Evolutionary conservation across 2,329 filamentous ascomycete species (phyloP), one percentile per base, ranked within the genome.

Genomic region (Paraphoma sp.): DNA sequence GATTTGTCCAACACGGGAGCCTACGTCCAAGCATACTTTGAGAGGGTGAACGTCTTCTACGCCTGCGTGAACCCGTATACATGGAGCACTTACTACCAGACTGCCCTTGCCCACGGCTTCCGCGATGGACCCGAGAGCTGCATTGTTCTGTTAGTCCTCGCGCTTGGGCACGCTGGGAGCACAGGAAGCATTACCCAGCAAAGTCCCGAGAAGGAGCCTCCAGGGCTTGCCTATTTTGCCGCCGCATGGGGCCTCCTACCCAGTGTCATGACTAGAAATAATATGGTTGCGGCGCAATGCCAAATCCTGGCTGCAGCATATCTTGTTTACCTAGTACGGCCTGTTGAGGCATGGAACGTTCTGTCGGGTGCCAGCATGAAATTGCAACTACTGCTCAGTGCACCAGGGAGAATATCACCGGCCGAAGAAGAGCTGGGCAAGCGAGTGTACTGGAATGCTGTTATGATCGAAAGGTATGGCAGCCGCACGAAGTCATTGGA

Each of bases 21-120:
- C 4, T 93, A 93, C 72, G 89, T 92, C 41, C 87, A 90, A 69
- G 88, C 91, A 1, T 94, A 92, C 74, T 95, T 94, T 69, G 87
- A 90, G 55, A 84, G 89, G 42, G 91, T 93, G 57, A 94, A 94
- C 63, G 84, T 93, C 3, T 94, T 91, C 89, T 94, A 94, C 68
- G 91, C 91, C 9, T 92, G 90, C 65, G 90, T 95, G 33, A 93
- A 93, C 71, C 91, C 91, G 1, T 91, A 91, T 73, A 90, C 87
- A 1, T 95, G 91, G 91, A 83, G 85, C 42, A 87, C 83, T 57
- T 89, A 92, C 71, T 93, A 93, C 71, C 86, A 88, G 29, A 89
- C 84, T 4, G 91, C 91, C 0, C 82, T 93, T 6, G 89, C 89
- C 2, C 89, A 89, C 63, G 88, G 89, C 1, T 93, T 94, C 64